These are phyloP conservation scores for Xylariaceae sp. DNA, from an alignment of 2,329 filamentous ascomycete species.

Conservation along the genomic window DNA sequence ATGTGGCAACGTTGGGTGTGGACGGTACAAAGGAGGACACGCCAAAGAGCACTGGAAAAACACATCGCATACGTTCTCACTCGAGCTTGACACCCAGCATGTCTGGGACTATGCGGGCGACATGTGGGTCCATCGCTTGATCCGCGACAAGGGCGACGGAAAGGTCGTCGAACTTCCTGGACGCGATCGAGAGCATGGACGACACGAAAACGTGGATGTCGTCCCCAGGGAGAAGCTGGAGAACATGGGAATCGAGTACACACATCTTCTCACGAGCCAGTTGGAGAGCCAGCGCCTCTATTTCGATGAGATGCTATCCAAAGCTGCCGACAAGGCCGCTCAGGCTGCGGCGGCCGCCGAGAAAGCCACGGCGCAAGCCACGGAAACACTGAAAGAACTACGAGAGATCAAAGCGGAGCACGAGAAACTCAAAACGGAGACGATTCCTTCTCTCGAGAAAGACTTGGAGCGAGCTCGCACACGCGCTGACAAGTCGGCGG, in stretches of 20 bases:
- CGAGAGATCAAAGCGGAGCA: conserved; percentile 51
- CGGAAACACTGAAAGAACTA: conserved; percentile 47
- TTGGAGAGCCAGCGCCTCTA: conserved; percentile 90
- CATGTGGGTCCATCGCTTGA: conserved; percentile 91
- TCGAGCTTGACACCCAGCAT: conserved; percentile 89
- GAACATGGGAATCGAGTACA: conserved; percentile 89
- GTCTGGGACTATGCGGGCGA: conserved; percentile 98
- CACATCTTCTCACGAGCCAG: conserved; percentile 86
- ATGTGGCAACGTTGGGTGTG: conserved; percentile 88
- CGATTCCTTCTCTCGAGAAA: conserved; percentile 66
- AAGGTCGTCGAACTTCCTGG: conserved; percentile 87
- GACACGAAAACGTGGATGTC: conserved; percentile 55
- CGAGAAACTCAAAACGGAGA: conserved; percentile 47
- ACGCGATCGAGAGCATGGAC: conserved; percentile 29
- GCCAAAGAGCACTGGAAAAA: conserved; percentile 92
- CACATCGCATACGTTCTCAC: conserved; percentile 83
- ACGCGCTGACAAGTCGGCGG: conserved; percentile 67
- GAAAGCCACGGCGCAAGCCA: conserved; percentile 50
- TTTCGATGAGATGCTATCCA: conserved; percentile 87
- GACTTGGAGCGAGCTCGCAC: conserved; percentile 66
- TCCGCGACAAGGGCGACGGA: conserved; percentile 87
- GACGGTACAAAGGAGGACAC: conserved; percentile 88
- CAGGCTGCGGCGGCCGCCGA: conserved; percentile 67
- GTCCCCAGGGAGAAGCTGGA: conserved; percentile 67
- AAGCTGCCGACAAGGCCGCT: conserved; percentile 83